phyloP scores from a whole-genome alignment of 2,329 filamentous ascomycete species.

The Xylariales sp. region DNA sequence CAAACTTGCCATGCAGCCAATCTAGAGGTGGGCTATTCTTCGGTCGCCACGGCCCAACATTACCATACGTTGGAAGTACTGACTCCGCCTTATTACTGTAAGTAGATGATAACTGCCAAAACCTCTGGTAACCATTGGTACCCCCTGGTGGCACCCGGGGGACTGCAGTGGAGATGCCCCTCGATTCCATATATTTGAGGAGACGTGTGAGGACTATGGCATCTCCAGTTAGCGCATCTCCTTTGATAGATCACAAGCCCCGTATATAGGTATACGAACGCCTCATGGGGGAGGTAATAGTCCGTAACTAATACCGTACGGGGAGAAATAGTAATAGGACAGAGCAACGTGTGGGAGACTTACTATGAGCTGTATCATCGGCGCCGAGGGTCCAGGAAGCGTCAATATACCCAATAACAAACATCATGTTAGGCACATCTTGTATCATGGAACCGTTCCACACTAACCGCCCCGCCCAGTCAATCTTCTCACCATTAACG shows the following conservation, averaged over 20 bases:
- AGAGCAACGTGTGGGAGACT: constrained; percentile 5
- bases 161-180: constrained; percentile 55
- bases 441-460: constrained; percentile 73
- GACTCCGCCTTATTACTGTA: constrained; percentile 26
- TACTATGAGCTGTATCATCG: constrained; percentile 60
- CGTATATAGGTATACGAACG: neutral
- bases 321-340: neutral
- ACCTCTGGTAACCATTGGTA: constrained; percentile 18
- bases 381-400: constrained; percentile 72
- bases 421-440: constrained; percentile 69
- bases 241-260: neutral
- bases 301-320: neutral
- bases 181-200: constrained; percentile 60
- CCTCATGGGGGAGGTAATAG: neutral
- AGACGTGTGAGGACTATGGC: constrained; percentile 59
- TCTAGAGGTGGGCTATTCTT: constrained; percentile 34
- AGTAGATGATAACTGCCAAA: constrained; percentile 38
- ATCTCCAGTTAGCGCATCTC: neutral
- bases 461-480: constrained; percentile 59
- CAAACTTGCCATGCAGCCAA: constrained; percentile 31
- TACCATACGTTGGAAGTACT: constrained; percentile 32
- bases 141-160: constrained; percentile 55
- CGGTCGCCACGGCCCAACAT: constrained; percentile 35
- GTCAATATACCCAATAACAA: constrained; percentile 70
- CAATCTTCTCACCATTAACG: constrained; percentile 62